phyloP scores from a whole-genome alignment of 2,329 filamentous ascomycete species.

The Clonostachys chloroleuca region DNA sequence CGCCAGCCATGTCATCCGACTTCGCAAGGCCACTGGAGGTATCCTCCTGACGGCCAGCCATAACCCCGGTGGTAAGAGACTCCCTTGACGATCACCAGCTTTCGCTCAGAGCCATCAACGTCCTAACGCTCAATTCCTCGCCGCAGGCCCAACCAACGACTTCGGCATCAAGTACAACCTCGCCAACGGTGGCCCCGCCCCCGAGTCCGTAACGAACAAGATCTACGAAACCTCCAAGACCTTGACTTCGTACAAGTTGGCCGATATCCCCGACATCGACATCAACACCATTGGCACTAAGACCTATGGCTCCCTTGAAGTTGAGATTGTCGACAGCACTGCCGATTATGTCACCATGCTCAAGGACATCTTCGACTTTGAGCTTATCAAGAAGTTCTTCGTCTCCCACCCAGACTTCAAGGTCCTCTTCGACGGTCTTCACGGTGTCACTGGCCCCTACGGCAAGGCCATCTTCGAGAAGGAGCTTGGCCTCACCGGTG shows the following conservation, averaged over 20 bases:
- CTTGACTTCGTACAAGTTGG: constrained; percentile 87
- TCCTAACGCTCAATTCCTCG: not conserved
- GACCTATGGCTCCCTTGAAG: constrained; percentile 81
- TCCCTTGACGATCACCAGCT: not conserved
- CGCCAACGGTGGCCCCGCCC: constrained; percentile 90
- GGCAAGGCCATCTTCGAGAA: constrained; percentile 92
- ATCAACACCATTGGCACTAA: constrained; percentile 76
- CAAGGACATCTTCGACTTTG: constrained; percentile 98
- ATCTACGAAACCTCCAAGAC: constrained; percentile 91
- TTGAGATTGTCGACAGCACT: constrained; percentile 92
- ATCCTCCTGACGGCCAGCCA: constrained; percentile 96
- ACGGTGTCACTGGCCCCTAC: constrained; percentile 93
- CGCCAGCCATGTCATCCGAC: constrained; percentile 92
- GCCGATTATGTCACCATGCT: constrained; percentile 91
- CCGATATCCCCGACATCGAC: constrained; percentile 82
- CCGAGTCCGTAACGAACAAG: constrained; percentile 96
- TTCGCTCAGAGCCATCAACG: not conserved
- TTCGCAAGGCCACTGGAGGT: constrained; percentile 90
- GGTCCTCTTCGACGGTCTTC: constrained; percentile 90
- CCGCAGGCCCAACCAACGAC: constrained; percentile 79
- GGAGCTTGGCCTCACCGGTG: constrained; percentile 76
- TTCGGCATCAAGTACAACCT: constrained; percentile 99
- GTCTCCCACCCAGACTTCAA: constrained; percentile 85
- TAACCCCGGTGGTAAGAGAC: constrained; percentile 83
- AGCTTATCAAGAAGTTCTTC: constrained; percentile 93